A percentile compares a stretch with the other conserved stretches of the same genome.
Evolutionary conservation across 2,329 filamentous ascomycete species (phyloP).

Genomic region (Trichoderma endophyticum): DNA sequence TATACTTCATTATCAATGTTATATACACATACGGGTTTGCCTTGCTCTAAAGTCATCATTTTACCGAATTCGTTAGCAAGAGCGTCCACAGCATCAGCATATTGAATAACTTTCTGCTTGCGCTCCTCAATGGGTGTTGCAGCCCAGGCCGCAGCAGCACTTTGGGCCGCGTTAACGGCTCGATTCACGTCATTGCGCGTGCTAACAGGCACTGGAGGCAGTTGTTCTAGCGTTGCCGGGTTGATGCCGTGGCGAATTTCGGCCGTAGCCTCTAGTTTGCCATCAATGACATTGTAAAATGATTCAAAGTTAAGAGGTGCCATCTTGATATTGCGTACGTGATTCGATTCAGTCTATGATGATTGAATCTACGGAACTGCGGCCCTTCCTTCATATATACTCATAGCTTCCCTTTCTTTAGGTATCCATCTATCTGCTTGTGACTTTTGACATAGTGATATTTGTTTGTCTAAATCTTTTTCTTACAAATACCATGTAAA

Average conservation of each 20-base stretch:
- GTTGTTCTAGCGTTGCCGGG: not conserved
- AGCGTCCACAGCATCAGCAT: not conserved
- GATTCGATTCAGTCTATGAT: not conserved
- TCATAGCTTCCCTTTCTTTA: not conserved
- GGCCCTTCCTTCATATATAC: not conserved
- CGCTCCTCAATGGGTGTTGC: not conserved
- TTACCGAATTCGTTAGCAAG: not conserved
- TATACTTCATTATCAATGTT: too few relatives aligned
- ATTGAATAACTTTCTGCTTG: not conserved
- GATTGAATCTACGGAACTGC: not conserved
- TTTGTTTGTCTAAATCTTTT: not conserved
- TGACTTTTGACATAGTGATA: not conserved
- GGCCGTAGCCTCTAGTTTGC: not conserved
- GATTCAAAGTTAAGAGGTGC: not conserved
- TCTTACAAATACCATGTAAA: not conserved
- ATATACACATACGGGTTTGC: not conserved
- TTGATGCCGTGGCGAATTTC: not conserved
- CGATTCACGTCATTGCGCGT: not conserved
- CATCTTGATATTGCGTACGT: constrained; percentile 26
- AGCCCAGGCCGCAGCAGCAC: not conserved
- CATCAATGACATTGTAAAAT: not conserved
- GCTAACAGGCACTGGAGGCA: not conserved
- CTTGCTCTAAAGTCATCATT: not conserved
- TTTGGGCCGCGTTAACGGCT: not conserved
- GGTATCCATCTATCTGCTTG: not conserved